Base-by-base conservation (phyloP, 176 grass and related monocot genomes). In the Raddia guianensis region DNA sequence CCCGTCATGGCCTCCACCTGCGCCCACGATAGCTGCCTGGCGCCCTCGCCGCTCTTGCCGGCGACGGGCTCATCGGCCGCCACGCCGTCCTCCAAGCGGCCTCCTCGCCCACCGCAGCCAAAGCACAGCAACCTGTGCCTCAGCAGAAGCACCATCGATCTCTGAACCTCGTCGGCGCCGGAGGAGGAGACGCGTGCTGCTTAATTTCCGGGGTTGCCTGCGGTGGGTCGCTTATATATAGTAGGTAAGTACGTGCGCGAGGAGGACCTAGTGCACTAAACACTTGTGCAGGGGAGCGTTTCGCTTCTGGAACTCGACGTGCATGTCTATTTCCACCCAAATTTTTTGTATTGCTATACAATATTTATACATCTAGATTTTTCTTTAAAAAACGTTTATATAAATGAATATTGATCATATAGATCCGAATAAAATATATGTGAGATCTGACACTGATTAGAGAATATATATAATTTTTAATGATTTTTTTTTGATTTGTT, bases 1-100 rank as follows among this genome's bases (percentile, higher is more conserved):
- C 57, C n/a, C 20, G 90, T 98, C 63, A 94, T 85, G 14, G 86
- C 87, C 78, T 93, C 95, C 68, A 98, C 87, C 85, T 98, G 92
- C 49, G 79, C 76, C 95, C 95, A 98, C 12, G 78, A 80, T 9
- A 98, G 84, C 37, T 83, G 85, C 60, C 87, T 79, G 1, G 84
- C 78, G 8, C 9, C 0, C 33, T 2, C 0, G 14, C 7, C 14
- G 63, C 33, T 18, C 33, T 67, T 79, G 47, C 14, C 32, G 16
- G 63, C 57, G 20, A 21, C 6, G 0, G 66, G 0, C 6, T 21
- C 27, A 0, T 69, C 11, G 2, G 34, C 1, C 12, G 34, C 1
- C 12, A 16, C 8, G 44, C 2, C 8, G 0, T 35, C 85, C 2
- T 6, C 12, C 47, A 40, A 9, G 13, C 27, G 27, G 27, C 57